These are phyloP conservation scores for Tuber melanosporum DNA, from an alignment of 495 filamentous ascomycete species.

Conservation along the genomic window DNA sequence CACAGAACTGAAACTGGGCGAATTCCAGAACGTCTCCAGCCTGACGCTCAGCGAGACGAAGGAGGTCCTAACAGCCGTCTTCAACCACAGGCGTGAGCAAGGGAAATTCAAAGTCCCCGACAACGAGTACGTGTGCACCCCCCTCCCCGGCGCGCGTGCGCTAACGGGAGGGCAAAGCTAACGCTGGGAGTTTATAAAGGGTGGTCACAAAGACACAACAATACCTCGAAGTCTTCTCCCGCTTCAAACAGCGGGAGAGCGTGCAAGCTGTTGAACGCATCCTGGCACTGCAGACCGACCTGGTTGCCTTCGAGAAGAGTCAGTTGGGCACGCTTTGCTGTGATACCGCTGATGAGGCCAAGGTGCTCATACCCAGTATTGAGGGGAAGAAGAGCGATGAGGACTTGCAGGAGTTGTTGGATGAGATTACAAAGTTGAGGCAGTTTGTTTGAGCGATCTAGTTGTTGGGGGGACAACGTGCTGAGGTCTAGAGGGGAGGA, in stretches of 20 bases:
- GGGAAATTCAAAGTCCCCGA: slow-evolving; percentile 58
- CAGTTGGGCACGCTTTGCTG: slow-evolving; percentile 87
- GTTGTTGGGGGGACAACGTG: not conserved
- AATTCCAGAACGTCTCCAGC: slow-evolving; percentile 81
- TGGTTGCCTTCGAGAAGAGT: slow-evolving; percentile 85
- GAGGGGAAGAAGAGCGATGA: slow-evolving; percentile 79
- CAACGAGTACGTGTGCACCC: slow-evolving; percentile 51
- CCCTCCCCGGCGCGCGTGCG: no score
- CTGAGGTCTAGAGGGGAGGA: not conserved
- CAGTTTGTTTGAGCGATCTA: slow-evolving; percentile 33
- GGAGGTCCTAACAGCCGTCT: slow-evolving; percentile 78
- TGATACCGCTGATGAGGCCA: slow-evolving; percentile 87
- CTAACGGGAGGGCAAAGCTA: no score
- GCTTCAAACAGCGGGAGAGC: slow-evolving; percentile 89
- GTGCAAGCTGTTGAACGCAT: slow-evolving; percentile 85
- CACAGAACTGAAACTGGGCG: slow-evolving; percentile 74
- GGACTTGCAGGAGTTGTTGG: slow-evolving; percentile 75
- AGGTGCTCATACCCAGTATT: slow-evolving; percentile 87
- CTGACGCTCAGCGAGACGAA: slow-evolving; percentile 86
- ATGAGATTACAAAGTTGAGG: slow-evolving; percentile 53
- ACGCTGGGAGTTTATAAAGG: no score
- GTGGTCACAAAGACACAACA: slow-evolving; percentile 76
- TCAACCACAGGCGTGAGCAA: slow-evolving; percentile 62
- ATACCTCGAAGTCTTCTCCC: slow-evolving; percentile 86
- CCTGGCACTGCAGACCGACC: slow-evolving; percentile 64